Percentiles rank a stretch among this genome's conserved stretches.
These are phyloP conservation scores for Xylaria sp. DNA, from an alignment of 2,329 filamentous ascomycete species.

Conservation along the genomic window DNA sequence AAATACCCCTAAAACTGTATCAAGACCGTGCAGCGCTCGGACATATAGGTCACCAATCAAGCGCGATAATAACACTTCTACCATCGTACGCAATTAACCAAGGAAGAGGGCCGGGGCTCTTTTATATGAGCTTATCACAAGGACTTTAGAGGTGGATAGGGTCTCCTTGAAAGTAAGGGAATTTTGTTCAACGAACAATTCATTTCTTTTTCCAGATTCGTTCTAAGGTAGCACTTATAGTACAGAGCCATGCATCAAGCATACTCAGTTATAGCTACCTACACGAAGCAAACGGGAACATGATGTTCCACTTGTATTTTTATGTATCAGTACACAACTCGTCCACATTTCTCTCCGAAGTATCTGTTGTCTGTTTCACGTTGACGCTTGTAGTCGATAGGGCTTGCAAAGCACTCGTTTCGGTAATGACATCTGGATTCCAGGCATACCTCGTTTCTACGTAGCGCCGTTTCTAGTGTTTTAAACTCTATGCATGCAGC, in stretches of 20 bases:
- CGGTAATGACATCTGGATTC: slow-evolving; percentile 28
- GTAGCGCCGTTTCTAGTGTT: slow-evolving; percentile 22
- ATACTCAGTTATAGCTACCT: slow-evolving; percentile 34
- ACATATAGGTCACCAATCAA: not conserved
- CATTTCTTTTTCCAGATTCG: slow-evolving; percentile 20
- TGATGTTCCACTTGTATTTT: slow-evolving; percentile 17
- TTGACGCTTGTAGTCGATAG: slow-evolving; percentile 22
- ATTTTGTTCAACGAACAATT: slow-evolving; percentile 10
- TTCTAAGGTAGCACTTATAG: slow-evolving; percentile 26
- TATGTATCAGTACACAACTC: slow-evolving; percentile 29
- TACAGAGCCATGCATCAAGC: slow-evolving; percentile 31
- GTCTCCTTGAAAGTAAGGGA: not conserved
- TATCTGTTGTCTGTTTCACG: slow-evolving; percentile 28
- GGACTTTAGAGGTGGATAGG: not conserved
- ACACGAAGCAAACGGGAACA: slow-evolving; percentile 23
- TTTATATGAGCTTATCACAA: not conserved
- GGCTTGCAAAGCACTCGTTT: slow-evolving; percentile 28
- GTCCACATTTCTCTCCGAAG: slow-evolving; percentile 9
- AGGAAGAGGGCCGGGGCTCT: not conserved
- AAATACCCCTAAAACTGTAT: not conserved
- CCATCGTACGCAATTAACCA: not conserved
- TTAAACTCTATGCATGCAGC: slow-evolving; percentile 30
- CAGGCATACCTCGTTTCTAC: slow-evolving; percentile 23
- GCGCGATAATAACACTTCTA: not conserved
- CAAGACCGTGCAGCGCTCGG: not conserved